Base-by-base conservation (phyloP, 768 basidiomycete species). In the Chalciporus pseudorubinellus region DNA sequence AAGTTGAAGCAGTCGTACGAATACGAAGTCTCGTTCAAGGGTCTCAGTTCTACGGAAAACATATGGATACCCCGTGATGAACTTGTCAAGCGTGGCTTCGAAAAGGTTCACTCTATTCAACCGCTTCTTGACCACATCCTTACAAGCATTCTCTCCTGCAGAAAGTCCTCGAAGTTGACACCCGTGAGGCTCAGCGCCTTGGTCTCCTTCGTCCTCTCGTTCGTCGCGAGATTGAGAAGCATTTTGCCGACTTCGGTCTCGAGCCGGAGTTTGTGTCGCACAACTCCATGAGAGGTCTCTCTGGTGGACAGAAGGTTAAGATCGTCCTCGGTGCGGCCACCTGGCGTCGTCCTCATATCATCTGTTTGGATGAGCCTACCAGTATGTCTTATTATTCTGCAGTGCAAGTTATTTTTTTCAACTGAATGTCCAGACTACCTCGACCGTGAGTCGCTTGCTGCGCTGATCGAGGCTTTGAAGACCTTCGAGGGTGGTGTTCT, bases 1-100 rank as follows among this genome's bases (percentile, higher is more conserved):
- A 98, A 98, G 80, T 82, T 97, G 75, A 98, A 98, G 84, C 95
- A 98, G 77, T 95, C 92, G 16, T 98, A 97, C 75, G 95, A 98
- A 79, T 98, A 98, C 67, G 95, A 97, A 75, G 85, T 95, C 19
- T 92, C 94, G 53, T 90, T 98, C 85, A 97, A 97, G 81, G 84
- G 77, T 50, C 77, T 98, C 65, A 89, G 85, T 56, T 98, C 97
- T 47, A 94, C 95, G 22, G 95, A 98, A 84, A 98, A 98, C 84
- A 82, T 95, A 72, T 98, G 95, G 95, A 57, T 98, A 53, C 82
- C 95, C 33, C 92, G 95, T 79, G 95, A 97, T 63, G 95, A 98
- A 60, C 88, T 98, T 60, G 74, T 97, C 80, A 94, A 93, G 81
- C 94, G 95, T 72, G 95, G 95, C 67, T 98, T 92, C 72, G 95